Conservation (phyloP, 257 asterid species). For the Datura wrightii region DNA sequence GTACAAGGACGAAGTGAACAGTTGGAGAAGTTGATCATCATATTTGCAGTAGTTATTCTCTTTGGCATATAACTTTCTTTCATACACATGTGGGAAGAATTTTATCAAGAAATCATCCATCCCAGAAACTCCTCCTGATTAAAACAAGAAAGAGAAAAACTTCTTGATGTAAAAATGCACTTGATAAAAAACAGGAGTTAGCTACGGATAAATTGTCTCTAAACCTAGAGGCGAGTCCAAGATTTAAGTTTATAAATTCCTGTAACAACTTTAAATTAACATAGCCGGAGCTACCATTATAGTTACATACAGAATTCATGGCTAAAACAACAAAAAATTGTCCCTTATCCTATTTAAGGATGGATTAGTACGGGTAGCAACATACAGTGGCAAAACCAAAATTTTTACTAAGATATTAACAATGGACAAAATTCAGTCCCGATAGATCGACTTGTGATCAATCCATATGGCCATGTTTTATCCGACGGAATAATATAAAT, state of each 20-base stretch:
- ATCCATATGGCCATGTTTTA: neutral
- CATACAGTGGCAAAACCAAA: constrained; percentile 32
- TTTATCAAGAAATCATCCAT: constrained; percentile 62
- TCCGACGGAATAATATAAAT: neutral
- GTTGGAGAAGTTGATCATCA: constrained; percentile 51
- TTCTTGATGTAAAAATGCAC: no score
- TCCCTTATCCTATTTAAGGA: neutral
- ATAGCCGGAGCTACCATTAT: neutral
- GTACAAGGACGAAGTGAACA: constrained; percentile 69
- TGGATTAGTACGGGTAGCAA: neutral
- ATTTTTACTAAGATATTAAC: neutral
- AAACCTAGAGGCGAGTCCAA: neutral
- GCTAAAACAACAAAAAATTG: neutral
- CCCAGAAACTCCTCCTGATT: constrained; percentile 61
- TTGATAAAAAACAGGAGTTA: no score
- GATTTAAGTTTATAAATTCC: neutral
- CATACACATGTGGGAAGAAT: constrained; percentile 56
- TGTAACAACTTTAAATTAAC: neutral
- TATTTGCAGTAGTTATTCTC: constrained; percentile 66
- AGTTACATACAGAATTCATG: neutral
- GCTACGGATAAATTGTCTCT: no score
- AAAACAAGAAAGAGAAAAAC: neutral
- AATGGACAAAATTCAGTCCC: neutral
- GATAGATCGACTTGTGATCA: neutral
- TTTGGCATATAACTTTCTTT: constrained; percentile 42